Conservation (phyloP, 176 grass and related monocot species). For the Canna indica region DNA sequence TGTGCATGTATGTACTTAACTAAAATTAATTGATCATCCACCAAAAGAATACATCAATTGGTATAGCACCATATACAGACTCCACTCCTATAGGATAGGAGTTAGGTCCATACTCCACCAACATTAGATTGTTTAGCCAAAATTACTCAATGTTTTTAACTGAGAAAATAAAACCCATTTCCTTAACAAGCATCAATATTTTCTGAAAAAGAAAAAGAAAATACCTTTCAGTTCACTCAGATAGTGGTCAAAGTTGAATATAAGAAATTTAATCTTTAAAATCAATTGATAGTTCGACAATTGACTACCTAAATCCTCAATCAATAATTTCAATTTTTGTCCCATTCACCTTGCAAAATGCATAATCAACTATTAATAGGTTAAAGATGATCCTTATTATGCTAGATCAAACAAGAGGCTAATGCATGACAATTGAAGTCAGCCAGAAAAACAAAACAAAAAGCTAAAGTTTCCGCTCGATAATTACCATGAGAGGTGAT, state of each 20-base stretch:
- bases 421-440: not conserved
- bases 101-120: too few relatives aligned
- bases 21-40: not conserved
- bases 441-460: not conserved
- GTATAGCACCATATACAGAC: too few relatives aligned
- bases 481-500: conserved; percentile 61
- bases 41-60: too few relatives aligned
- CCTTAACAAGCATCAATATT: not conserved
- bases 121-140: too few relatives aligned
- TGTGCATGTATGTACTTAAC: not conserved
- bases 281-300: not conserved
- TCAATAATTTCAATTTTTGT: not conserved
- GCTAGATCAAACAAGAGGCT: not conserved
- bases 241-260: not conserved
- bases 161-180: not conserved
- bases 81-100: too few relatives aligned
- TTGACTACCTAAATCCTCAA: not conserved
- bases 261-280: not conserved
- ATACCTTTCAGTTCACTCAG: too few relatives aligned
- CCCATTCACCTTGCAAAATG: not conserved
- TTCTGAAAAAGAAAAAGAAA: not conserved
- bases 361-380: not conserved
- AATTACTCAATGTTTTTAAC: not conserved
- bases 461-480: not conserved
- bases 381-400: not conserved